Evolutionary conservation across 306 rosid species (phyloP), one percentile per base, ranked within the genome.

Genomic region (Prunus padus): DNA sequence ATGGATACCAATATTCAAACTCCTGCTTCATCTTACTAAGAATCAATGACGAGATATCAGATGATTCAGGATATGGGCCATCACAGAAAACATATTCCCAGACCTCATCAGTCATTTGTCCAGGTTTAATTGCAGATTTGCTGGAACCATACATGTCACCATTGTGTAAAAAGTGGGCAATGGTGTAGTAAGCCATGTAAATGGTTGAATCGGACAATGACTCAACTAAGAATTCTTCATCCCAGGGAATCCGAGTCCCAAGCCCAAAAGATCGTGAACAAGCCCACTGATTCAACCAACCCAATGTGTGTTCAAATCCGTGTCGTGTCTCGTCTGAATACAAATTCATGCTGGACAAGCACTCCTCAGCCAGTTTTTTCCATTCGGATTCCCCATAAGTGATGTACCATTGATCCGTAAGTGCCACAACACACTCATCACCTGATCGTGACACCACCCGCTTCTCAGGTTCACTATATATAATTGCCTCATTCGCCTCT

Each of bases 1-100:
- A 93, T 19, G 98, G 98, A 69, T 93, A 93, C 98, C 98, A 93
- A 74, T 93, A 93, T 76, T 93, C 98, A 91, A 93, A 93, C 86
- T 93, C 98, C 68, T 62, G 86, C 84, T 91, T 93, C 97, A 93
- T 93, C 86, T 77, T 85, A 3, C 70, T 82, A 37, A 93, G 86
- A 77, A 88, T 74, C 11, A 88, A 78, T 22, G 83, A 69, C 12
- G 92, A 65, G 76, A 93, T 88, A 66, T 86, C 86, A 11, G 97
- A 74, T 75, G 97, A 85, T 59, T 83, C 84, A 13, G 97, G 98
- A 78, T 69, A 77, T n/a, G 83, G 68, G 45, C 90, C 97, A 78
- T 47, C 92, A 79, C 93, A 91, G 80, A 93, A 89, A 70, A 93
- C 37, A 79, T 82, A 91, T 77, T 93, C 93, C 97, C 97, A 93